Conservation (phyloP, 129 eudicot genomes). For the Centella asiatica region DNA sequence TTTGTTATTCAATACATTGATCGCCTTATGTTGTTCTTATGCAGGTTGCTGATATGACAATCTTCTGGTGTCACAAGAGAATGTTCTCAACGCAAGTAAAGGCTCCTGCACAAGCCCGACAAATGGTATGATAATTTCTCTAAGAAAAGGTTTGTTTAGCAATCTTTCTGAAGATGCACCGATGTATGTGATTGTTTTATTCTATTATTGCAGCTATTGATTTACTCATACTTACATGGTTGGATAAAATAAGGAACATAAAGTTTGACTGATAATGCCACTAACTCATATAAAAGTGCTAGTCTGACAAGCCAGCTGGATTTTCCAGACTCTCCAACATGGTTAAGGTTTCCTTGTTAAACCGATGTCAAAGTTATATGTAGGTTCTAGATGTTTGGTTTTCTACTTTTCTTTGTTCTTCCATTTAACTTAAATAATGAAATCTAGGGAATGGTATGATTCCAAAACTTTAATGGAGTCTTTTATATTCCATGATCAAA, state of each 20-base stretch:
- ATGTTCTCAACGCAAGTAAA: conserved; percentile 44
- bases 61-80: conserved; percentile 29
- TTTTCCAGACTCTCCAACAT: background rate
- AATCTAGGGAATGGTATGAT: background rate
- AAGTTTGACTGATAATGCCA: background rate
- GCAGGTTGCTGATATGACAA: conserved; percentile 43
- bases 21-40: conserved; percentile 14
- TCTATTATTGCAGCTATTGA: background rate
- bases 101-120: conserved; percentile 60
- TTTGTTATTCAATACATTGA: background rate
- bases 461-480: background rate
- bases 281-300: background rate
- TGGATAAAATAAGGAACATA: background rate
- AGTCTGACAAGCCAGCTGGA: background rate
- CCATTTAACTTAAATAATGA: too few relatives aligned
- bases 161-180: background rate
- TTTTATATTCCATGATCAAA: background rate
- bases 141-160: background rate
- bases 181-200: background rate
- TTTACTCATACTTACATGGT: background rate
- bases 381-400: background rate
- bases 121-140: conserved; percentile 39
- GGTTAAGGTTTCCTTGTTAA: background rate
- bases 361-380: background rate
- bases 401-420: too few relatives aligned